Evolutionary conservation across 139 green algal genomes (phyloP).

Genomic region (Haematococcus sp.): DNA sequence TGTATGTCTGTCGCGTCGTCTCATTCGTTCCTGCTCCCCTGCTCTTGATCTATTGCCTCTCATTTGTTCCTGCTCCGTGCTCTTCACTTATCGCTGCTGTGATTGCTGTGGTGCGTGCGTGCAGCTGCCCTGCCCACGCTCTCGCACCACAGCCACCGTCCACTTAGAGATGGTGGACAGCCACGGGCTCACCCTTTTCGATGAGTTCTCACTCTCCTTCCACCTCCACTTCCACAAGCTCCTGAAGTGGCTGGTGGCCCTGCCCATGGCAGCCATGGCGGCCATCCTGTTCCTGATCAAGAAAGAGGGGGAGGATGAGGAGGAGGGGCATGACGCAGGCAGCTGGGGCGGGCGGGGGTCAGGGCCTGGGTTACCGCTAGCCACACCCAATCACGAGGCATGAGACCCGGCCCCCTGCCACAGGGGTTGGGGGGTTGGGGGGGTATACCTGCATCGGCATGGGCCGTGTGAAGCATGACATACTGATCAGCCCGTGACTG

Average conservation of each 20-base stretch:
- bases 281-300: conserved; percentile 15
- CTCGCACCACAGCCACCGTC: conserved; percentile 68
- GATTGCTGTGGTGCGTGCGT: conserved; percentile 20
- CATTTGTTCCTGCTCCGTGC: too few species aligned
- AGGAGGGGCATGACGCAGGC: not conserved
- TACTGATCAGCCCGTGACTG: too few species aligned
- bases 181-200: conserved; percentile 55
- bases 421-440: too few species aligned
- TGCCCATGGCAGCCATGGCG: conserved; percentile 39
- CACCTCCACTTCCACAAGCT: conserved; percentile 91
- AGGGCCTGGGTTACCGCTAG: too few species aligned
- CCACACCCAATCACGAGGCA: too few species aligned
- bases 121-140: conserved; percentile 72
- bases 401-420: too few species aligned
- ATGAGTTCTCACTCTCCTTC: conserved; percentile 91
- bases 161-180: conserved; percentile 74
- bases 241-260: conserved; percentile 58
- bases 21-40: too few species aligned
- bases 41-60: too few species aligned
- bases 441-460: too few species aligned
- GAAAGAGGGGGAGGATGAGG: not conserved
- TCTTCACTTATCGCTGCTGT: not conserved
- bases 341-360: too few species aligned
- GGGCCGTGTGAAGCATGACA: too few species aligned
- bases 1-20: too few species aligned